phyloP scores from a whole-genome alignment of 108 stramenopile species.

The Nitzschia putrida region DNA sequence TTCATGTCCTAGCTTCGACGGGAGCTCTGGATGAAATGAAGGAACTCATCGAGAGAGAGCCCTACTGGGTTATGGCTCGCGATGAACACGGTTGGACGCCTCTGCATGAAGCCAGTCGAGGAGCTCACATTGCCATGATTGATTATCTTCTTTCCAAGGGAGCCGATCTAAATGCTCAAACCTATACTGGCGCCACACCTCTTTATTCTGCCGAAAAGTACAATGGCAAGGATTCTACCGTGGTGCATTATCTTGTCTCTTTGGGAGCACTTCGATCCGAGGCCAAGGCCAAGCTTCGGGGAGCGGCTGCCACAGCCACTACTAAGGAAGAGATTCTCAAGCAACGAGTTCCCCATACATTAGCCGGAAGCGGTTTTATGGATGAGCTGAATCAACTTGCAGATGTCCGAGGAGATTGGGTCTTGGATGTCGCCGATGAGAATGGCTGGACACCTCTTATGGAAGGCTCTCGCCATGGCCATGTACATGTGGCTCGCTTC shows the following conservation, averaged over 20 bases:
- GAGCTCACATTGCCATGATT: slow-evolving; percentile 42
- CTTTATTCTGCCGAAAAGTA: slow-evolving; percentile 3
- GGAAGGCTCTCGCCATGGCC: slow-evolving; percentile 39
- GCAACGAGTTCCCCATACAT: slow-evolving; percentile 3
- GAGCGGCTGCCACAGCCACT: neutral
- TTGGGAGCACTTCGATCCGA: neutral
- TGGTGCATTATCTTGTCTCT: slow-evolving; percentile 4
- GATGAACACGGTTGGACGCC: slow-evolving; percentile 30
- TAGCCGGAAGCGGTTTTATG: slow-evolving; percentile 1
- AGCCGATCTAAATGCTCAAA: slow-evolving; percentile 49
- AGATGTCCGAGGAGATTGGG: neutral
- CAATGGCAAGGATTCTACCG: neutral
- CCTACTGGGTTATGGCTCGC: neutral
- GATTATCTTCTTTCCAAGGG: slow-evolving; percentile 45
- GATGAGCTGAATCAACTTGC: slow-evolving; percentile 5
- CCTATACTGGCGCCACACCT: slow-evolving; percentile 1
- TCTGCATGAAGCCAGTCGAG: slow-evolving; percentile 33
- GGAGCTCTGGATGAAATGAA: slow-evolving; percentile 28
- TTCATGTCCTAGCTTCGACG: slow-evolving; percentile 42
- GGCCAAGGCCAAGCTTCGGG: slow-evolving; percentile 1
- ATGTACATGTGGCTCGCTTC: slow-evolving; percentile 37
- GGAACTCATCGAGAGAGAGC: neutral
- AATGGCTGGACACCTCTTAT: slow-evolving; percentile 12
- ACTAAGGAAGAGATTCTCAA: neutral
- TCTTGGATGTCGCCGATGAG: neutral